These are phyloP conservation scores for Taphrina betulina DNA, from an alignment of 1,139 yeast genomes.

Conservation along the genomic window DNA sequence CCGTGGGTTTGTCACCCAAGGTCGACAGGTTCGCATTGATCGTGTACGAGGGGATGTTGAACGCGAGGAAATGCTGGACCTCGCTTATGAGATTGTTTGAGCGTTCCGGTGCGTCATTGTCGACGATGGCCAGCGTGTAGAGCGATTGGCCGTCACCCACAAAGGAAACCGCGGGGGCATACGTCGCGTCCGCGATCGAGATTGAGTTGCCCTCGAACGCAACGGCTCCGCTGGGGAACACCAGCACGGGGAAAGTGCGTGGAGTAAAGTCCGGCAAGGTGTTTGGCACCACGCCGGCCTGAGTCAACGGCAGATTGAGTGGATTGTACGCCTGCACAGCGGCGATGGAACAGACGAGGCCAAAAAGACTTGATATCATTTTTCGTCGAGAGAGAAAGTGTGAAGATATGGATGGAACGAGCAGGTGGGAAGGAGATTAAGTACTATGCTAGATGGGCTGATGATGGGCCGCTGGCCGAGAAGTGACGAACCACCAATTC, in stretches of 20 bases:
- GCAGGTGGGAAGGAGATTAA: too few species aligned
- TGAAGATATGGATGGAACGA: too few species aligned
- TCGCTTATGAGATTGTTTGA: slow-evolving; percentile 14
- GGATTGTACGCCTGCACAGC: slow-evolving; percentile 3
- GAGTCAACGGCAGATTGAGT: background rate
- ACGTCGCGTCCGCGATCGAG: background rate
- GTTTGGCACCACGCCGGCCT: slow-evolving; percentile 13
- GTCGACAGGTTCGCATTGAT: slow-evolving; percentile 5
- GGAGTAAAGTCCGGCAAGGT: slow-evolving; percentile 19
- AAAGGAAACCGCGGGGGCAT: slow-evolving; percentile 8
- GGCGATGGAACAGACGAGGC: background rate
- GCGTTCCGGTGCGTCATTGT: slow-evolving; percentile 17
- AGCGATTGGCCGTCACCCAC: background rate
- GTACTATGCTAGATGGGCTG: too few species aligned
- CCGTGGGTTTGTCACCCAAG: slow-evolving; percentile 10
- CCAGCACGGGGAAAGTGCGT: slow-evolving; percentile 3
- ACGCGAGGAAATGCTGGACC: slow-evolving; percentile 17
- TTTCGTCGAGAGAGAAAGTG: too few species aligned
- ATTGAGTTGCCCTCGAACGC: slow-evolving; percentile 14
- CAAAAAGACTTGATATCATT: too few species aligned
- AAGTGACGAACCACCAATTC: too few species aligned
- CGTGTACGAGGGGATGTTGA: slow-evolving; percentile 13
- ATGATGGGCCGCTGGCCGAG: too few species aligned
- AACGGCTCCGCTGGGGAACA: background rate
- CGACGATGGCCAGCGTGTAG: slow-evolving; percentile 14